Evolutionary conservation across 2,329 filamentous ascomycete species (phyloP).

Genomic region (Scedosporium dehoogii): DNA sequence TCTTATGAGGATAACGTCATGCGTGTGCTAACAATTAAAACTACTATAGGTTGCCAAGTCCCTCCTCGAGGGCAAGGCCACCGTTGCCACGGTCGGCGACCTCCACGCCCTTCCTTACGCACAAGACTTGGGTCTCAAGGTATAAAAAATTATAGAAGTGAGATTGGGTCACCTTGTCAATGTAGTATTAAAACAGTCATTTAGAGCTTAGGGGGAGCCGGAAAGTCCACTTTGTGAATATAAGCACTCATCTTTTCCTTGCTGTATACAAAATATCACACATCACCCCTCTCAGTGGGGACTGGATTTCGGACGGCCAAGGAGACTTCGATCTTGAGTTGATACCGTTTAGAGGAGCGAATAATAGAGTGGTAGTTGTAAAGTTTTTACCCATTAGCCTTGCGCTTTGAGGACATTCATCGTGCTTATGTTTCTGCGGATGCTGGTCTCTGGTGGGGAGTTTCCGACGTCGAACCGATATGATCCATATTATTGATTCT

Average conservation of each 20-base stretch:
- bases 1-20: conserved; percentile 12
- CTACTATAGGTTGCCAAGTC: conserved; percentile 68
- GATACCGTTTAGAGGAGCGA: neutral
- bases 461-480: too few species aligned
- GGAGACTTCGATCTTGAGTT: neutral
- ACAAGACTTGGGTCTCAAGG: conserved; percentile 85
- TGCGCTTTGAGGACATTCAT: neutral
- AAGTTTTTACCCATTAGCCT: neutral
- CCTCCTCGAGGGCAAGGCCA: conserved; percentile 79
- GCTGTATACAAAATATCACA: conserved; percentile 5
- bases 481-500: too few species aligned
- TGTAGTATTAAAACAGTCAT: conserved; percentile 13
- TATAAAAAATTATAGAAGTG: conserved; percentile 49
- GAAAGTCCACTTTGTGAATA: conserved; percentile 32
- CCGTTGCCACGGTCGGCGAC: conserved; percentile 84
- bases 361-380: neutral
- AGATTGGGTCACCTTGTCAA: conserved; percentile 7
- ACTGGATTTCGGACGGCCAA: neutral
- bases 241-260: conserved; percentile 26
- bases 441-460: too few species aligned
- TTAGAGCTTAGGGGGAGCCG: conserved; percentile 4
- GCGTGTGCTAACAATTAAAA: conserved; percentile 5
- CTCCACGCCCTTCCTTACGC: conserved; percentile 85
- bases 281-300: neutral
- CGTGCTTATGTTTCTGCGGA: too few species aligned